A percentile compares a stretch with the other conserved stretches of the same genome.
These are phyloP conservation scores for Drosera capensis DNA, from an alignment of 148 eudicot species.

Conservation along the genomic window DNA sequence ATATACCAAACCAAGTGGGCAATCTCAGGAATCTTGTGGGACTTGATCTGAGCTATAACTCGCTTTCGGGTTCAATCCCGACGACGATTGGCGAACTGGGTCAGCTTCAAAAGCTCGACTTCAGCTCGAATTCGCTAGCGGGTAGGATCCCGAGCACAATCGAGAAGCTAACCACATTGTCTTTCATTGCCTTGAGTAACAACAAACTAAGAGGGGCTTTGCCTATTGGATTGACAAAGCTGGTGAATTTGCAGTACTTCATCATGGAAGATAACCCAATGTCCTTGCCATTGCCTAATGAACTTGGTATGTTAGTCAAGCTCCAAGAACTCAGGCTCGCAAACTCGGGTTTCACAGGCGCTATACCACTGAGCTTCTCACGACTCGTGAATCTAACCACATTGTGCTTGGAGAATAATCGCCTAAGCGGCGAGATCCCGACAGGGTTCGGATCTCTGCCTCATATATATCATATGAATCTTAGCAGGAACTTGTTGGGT, in stretches of 20 bases:
- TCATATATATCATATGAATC: constrained; percentile 57
- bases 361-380: constrained; percentile 25
- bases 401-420: constrained; percentile 54
- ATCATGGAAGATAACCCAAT: constrained; percentile 68
- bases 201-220: constrained; percentile 30
- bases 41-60: constrained; percentile 69
- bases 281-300: constrained; percentile 29
- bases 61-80: constrained; percentile 43
- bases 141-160: constrained; percentile 40
- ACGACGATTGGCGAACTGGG: constrained; percentile 38
- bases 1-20: constrained; percentile 34
- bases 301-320: constrained; percentile 30
- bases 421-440: constrained; percentile 55
- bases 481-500: constrained; percentile 49
- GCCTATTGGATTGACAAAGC: constrained; percentile 25
- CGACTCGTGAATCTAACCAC: constrained; percentile 40
- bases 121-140: constrained; percentile 48
- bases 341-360: constrained; percentile 50
- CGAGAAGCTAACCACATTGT: constrained; percentile 21
- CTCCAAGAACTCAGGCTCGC: constrained; percentile 65
- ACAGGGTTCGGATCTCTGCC: constrained; percentile 24
- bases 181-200: constrained; percentile 51
- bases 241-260: constrained; percentile 43
- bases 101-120: constrained; percentile 57
- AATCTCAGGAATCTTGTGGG: constrained; percentile 38